Evolutionary conservation across 495 filamentous ascomycete species (phyloP), one percentile per base, ranked within the genome.

Genomic region (Aspergillus taichungensis): DNA sequence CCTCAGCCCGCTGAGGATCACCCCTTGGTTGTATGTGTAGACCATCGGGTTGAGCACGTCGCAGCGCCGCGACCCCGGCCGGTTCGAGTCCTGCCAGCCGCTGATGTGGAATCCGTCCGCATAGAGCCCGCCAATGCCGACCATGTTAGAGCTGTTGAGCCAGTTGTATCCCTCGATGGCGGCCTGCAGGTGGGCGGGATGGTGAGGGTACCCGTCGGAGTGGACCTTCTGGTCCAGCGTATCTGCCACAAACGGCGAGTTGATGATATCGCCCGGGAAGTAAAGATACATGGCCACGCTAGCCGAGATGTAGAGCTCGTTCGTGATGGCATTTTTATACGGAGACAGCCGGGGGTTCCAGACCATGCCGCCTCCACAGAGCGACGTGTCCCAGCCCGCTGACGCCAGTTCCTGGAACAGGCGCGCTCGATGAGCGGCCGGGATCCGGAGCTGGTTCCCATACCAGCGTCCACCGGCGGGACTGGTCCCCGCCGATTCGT

Each of bases 261-360:
- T 60, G 46, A 85, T 87, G 12, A 65, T 48, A 48, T 94, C 89
- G 3, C 88, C 88, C 0, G 89, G 88, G 58, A 88, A 92, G 59
- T 92, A 77, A 3, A 94, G 76, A 59, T 94, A 98, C 92, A 98
- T 97, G 13, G 71, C 76, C 37, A 94, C 77, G 38, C 83, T 88
- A 1, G 87, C 88, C 0, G 88, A 69, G 43, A 96, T 87, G 56
- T 72, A 97, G 7, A 96, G 75, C 58, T 97, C 81, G 58, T 98
- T 98, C 29, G 92, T 98, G 51, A 98, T 91, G 45, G 92, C 89
- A 56, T 98, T 98, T 61, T 97, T 98, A 65, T 98, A 96, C 0
- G 91, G 88, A 13, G 68, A 62, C 34, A 94, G 65, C 40, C 78
- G 75, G 5, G 88, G 92, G 39, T 81, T 92, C 92, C 92, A 98